These are phyloP conservation scores for Cornus florida DNA, from an alignment of 148 eudicot genomes.

Conservation along the genomic window DNA sequence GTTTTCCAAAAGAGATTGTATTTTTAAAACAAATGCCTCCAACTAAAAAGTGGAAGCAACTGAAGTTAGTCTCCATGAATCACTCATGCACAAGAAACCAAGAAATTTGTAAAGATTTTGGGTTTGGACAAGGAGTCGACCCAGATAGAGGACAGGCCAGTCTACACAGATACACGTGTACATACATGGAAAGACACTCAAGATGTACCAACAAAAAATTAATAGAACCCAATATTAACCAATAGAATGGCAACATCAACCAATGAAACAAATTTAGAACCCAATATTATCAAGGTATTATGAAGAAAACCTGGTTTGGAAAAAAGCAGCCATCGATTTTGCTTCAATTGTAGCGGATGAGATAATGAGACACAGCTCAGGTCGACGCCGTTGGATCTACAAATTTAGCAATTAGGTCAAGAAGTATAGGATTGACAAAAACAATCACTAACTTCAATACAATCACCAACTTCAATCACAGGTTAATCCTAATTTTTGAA, in stretches of 20 bases:
- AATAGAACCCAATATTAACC: no score
- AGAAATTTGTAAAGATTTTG: neutral
- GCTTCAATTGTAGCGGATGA: constrained; percentile 99
- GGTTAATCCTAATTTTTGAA: neutral
- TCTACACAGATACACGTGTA: neutral
- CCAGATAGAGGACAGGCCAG: neutral
- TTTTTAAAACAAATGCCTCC: neutral
- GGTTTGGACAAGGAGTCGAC: neutral
- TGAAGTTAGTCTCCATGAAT: neutral
- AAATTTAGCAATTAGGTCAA: constrained; percentile 6
- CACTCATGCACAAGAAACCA: no score
- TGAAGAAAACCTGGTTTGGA: constrained; percentile 53
- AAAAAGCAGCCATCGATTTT: constrained; percentile 85
- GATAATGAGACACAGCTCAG: constrained; percentile 85
- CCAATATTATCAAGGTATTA: neutral
- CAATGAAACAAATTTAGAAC: constrained; percentile 1
- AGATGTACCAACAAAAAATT: neutral
- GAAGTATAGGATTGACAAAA: constrained; percentile 9
- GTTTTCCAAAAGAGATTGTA: neutral
- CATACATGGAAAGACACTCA: neutral
- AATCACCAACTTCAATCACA: no score
- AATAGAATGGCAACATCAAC: neutral
- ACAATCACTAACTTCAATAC: neutral
- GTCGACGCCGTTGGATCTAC: constrained; percentile 91
- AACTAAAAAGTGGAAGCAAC: neutral